A percentile compares a stretch with the other conserved stretches of the same genome.
Conservation (phyloP, 2,329 filamentous ascomycete genomes). For the Verticillium albo-atrum region DNA sequence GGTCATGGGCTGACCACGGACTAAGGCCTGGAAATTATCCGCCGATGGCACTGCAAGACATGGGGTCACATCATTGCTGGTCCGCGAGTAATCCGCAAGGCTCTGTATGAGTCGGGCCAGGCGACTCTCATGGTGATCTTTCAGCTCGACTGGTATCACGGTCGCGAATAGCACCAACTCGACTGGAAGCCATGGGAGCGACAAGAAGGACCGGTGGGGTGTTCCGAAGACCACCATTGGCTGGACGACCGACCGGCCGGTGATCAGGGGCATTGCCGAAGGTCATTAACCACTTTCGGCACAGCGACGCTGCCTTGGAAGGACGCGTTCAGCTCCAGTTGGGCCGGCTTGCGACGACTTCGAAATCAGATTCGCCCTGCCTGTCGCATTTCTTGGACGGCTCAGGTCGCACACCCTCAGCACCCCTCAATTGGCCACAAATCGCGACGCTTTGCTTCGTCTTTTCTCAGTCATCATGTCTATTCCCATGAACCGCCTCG, state of each 20-base stretch:
- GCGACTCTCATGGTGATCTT: not conserved
- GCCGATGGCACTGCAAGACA: not conserved
- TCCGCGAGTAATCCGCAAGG: not conserved
- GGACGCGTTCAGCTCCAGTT: not conserved
- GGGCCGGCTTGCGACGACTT: not conserved
- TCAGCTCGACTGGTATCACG: not conserved
- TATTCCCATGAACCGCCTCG: slow-evolving; percentile 13
- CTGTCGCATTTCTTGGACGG: not conserved
- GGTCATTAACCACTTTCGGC: not conserved
- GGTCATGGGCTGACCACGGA: not conserved
- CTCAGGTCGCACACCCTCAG: not conserved
- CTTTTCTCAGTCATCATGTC: slow-evolving; percentile 3
- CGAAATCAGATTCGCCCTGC: not conserved
- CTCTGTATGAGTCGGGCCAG: not conserved
- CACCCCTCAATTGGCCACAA: not conserved
- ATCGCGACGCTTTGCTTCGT: not conserved
- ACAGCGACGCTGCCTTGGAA: not conserved
- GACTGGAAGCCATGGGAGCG: not conserved
- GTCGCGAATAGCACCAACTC: not conserved
- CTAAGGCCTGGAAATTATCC: not conserved
- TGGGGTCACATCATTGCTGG: not conserved
- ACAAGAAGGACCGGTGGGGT: not conserved
- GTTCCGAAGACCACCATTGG: not conserved
- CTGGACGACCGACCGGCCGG: not conserved
- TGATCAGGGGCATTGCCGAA: not conserved